phyloP scores from a whole-genome alignment of 306 rosid species.

The barrel medic (Medicago truncatula) region DNA sequence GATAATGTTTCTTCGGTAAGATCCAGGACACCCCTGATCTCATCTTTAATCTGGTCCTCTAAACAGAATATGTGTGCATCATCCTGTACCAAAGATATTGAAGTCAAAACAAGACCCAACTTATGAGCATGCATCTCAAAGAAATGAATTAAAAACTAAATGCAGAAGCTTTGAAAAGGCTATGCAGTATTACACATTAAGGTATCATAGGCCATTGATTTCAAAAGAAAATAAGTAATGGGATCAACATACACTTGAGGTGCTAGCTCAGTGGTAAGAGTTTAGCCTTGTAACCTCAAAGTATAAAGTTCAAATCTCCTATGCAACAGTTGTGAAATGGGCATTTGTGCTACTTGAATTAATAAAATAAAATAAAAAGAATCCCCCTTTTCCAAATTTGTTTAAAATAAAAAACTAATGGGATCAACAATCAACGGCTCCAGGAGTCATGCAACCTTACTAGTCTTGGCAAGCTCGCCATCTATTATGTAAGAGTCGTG shows the following conservation, averaged over 20 bases:
- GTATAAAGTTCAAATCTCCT: too few species aligned
- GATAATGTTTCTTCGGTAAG: conserved; percentile 80
- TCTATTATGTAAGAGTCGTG: neutral
- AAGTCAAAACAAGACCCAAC: conserved; percentile 41
- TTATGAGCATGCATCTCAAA: conserved; percentile 10
- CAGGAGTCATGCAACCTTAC: conserved; percentile 25
- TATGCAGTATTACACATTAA: conserved; percentile 27
- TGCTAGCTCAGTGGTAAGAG: too few species aligned
- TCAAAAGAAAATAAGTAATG: neutral
- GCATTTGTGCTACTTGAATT: too few species aligned
- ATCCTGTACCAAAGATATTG: conserved; percentile 66
- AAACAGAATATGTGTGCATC: conserved; percentile 98
- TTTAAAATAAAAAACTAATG: too few species aligned
- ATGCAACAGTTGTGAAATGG: too few species aligned
- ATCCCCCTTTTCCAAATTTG: too few species aligned
- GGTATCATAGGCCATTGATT: conserved; percentile 16
- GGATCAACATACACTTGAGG: neutral
- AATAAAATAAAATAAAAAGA: too few species aligned
- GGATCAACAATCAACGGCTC: conserved; percentile 1
- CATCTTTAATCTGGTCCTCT: conserved; percentile 90
- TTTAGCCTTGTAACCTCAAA: too few species aligned
- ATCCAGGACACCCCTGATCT: conserved; percentile 94
- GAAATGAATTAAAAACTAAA: conserved; percentile 23
- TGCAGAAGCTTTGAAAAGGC: conserved; percentile 8
- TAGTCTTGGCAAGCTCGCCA: neutral